A percentile compares a stretch with the other conserved stretches of the same genome.
phyloP scores from a whole-genome alignment of 352 stramenopile genomes.

The Thalassiosira pacifica region DNA sequence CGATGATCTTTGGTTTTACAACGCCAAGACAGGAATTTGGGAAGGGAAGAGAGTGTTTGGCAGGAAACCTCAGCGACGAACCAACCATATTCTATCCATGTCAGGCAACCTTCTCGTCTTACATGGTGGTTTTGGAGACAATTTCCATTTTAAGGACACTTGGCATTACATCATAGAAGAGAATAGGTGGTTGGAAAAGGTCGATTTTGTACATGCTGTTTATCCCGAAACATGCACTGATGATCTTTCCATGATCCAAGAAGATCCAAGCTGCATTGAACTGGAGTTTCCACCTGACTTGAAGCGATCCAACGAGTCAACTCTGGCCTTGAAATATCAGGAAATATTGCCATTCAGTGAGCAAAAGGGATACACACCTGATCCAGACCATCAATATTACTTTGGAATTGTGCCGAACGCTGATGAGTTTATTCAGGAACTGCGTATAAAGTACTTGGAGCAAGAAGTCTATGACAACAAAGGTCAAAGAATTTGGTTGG shows the following conservation, averaged over 20 bases:
- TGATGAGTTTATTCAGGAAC: conserved; percentile 59
- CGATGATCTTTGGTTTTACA: conserved; percentile 94
- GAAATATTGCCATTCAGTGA: conserved; percentile 77
- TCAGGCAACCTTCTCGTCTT: conserved; percentile 90
- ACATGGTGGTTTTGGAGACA: conserved; percentile 93
- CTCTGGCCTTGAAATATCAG: conserved; percentile 60
- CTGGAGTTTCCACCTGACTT: conserved; percentile 80
- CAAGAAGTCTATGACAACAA: conserved; percentile 63
- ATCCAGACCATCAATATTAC: conserved; percentile 63
- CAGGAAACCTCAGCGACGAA: conserved; percentile 83
- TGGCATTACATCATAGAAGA: conserved; percentile 96
- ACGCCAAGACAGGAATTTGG: conserved; percentile 90
- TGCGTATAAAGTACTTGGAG: conserved; percentile 59
- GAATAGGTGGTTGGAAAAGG: conserved; percentile 91
- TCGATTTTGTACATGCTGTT: conserved; percentile 90
- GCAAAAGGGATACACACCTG: conserved; percentile 78
- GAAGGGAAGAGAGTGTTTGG: conserved; percentile 70
- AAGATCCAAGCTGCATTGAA: conserved; percentile 83
- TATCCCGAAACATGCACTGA: conserved; percentile 93
- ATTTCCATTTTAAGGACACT: conserved; percentile 94
- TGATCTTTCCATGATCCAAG: conserved; percentile 86
- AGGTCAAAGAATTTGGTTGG: conserved; percentile 53
- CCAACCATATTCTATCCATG: conserved; percentile 90
- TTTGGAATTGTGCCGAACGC: conserved; percentile 70
- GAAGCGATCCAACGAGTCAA: conserved; percentile 70